Evolutionary conservation across 768 basidiomycete genomes (phyloP), one percentile per base, ranked within the genome.

Genomic region (Amylocystis lapponica): DNA sequence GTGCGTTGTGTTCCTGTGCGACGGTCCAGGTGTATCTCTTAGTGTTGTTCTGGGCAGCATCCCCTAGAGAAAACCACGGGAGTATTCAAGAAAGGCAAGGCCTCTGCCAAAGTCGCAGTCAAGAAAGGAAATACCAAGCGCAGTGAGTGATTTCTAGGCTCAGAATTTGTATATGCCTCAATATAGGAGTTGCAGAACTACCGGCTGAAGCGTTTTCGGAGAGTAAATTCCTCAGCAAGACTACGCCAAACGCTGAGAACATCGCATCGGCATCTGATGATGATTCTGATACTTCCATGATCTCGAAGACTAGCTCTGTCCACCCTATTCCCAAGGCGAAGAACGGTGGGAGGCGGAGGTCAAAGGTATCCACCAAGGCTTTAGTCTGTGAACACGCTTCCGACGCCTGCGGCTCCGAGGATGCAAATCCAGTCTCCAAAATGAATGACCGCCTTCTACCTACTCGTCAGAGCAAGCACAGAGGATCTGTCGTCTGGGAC

Each of bases 81-180:
- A 2, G 76, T 84, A 2, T 83, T 84, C 50, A 72, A 66, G 50
- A 82, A 76, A 59, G 83, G 83, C 1, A 83, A 71, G 52, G 77
- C 80, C 13, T 86, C 83, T 1, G 54, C 55, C 5, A 72, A 68
- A 45, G 61, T 69, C 4, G 52, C 57, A 46, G 51, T 56, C 19
- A 55, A 56, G 23, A 50, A 50, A 43, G 52, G 51, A 43, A 44
- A 39, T 31, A 33, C 43, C 43, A 39, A 62, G 58, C 44, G 61
- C 56, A 60, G 60, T 68, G 45, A 48, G 48, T 51, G 31, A 21
- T 27, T 29, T 27, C 35, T 16, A 41, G 38, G 36, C 8, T 21
- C 23, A 5, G 7, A 27, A 26, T 14, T 14, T 12, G 16, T 22
- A 25, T 17, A n/a, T 25, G 25, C 31, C 31, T 55, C 17, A n/a